phyloP scores from a whole-genome alignment of 2,329 filamentous ascomycete species.

The Metarhizium robertsii region DNA sequence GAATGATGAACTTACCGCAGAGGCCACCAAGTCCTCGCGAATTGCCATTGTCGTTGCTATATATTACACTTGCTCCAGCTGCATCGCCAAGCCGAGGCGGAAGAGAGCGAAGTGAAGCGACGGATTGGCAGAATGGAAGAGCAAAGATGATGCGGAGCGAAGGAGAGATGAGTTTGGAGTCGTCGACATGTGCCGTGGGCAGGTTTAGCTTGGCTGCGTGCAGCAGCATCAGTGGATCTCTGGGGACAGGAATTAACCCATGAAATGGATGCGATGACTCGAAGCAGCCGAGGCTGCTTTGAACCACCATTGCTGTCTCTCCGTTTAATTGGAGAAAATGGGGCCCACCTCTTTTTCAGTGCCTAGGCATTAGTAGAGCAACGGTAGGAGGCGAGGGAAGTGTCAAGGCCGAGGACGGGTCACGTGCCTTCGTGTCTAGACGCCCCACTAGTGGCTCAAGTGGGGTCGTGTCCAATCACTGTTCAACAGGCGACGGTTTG shows the following conservation, averaged over 20 bases:
- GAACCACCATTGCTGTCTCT: neutral
- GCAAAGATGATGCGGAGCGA: conserved; percentile 7
- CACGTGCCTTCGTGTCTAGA: conserved; percentile 12
- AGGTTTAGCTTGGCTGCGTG: conserved; percentile 7
- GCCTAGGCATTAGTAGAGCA: neutral
- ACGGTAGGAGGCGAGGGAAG: too few relatives aligned
- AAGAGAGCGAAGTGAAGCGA: neutral
- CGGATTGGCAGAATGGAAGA: neutral
- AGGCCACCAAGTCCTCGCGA: conserved; percentile 85
- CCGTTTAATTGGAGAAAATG: neutral
- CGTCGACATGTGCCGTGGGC: conserved; percentile 13
- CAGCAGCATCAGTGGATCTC: conserved; percentile 9
- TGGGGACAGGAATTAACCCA: neutral
- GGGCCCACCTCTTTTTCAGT: neutral
- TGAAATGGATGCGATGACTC: neutral
- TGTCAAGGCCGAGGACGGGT: neutral
- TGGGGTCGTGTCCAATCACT: conserved; percentile 17
- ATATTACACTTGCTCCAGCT: conserved; percentile 12
- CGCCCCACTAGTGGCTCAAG: neutral
- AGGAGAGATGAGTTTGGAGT: conserved; percentile 8
- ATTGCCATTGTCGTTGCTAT: conserved; percentile 55
- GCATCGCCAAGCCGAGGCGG: conserved; percentile 12
- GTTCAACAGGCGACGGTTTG: conserved; percentile 18
- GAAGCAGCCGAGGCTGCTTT: neutral
- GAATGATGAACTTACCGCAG: conserved; percentile 48